Conservation (phyloP, 2,329 filamentous ascomycete genomes). For the Pseudocercospora pini-densiflorae region DNA sequence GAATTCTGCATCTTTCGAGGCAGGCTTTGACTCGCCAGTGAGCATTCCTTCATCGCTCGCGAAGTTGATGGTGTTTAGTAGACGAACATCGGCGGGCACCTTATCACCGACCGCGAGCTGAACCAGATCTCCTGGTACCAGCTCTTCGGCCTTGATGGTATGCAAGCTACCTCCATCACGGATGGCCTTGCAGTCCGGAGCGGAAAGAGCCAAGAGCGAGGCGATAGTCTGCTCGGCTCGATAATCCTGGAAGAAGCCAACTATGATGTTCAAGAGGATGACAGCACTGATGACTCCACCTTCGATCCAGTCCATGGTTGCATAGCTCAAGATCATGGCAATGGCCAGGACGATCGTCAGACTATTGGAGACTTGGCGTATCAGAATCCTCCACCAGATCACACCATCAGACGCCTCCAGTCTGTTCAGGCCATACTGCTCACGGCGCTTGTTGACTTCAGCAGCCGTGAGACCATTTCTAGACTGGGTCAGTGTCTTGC, state of each 20-base stretch:
- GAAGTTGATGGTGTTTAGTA: slow-evolving; percentile 71
- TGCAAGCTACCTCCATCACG: slow-evolving; percentile 57
- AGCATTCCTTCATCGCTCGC: slow-evolving; percentile 75
- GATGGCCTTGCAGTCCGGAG: slow-evolving; percentile 60
- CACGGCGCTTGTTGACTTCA: slow-evolving; percentile 30
- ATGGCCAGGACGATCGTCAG: slow-evolving; percentile 54
- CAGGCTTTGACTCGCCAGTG: slow-evolving; percentile 69
- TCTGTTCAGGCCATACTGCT: slow-evolving; percentile 37
- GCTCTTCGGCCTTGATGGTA: slow-evolving; percentile 59
- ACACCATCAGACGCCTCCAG: slow-evolving; percentile 36
- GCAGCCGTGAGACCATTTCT: slow-evolving; percentile 31
- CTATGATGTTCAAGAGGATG: slow-evolving; percentile 49
- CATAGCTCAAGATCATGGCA: slow-evolving; percentile 63
- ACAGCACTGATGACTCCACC: slow-evolving; percentile 52
- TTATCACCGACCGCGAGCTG: slow-evolving; percentile 68
- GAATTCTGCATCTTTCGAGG: slow-evolving; percentile 36
- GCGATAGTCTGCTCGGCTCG: slow-evolving; percentile 65
- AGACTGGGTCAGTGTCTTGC: slow-evolving; percentile 7
- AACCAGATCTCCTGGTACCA: slow-evolving; percentile 71
- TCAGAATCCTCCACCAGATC: slow-evolving; percentile 39
- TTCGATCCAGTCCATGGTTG: slow-evolving; percentile 53
- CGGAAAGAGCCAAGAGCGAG: slow-evolving; percentile 59
- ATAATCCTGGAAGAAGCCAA: slow-evolving; percentile 62
- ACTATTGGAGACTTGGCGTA: slow-evolving; percentile 45
- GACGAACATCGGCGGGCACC: slow-evolving; percentile 67